Evolutionary conservation across 2,329 filamentous ascomycete genomes (phyloP).

Genomic region (Fusarium palustre): DNA sequence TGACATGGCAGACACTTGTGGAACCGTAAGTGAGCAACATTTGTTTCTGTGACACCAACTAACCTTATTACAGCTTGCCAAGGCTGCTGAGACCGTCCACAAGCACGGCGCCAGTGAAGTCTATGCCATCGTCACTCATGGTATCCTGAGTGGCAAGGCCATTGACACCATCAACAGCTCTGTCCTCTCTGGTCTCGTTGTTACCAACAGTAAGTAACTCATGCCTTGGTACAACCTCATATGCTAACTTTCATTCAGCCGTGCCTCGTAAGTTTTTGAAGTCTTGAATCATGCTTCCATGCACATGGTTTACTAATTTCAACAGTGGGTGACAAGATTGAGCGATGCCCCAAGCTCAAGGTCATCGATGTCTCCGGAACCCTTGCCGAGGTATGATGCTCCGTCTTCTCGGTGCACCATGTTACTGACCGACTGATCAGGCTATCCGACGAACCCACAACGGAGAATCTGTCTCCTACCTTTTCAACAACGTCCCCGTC

Average conservation of each 20-base stretch:
- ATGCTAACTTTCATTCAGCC: conserved; percentile 49
- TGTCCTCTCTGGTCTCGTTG: conserved; percentile 80
- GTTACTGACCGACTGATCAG: conserved; percentile 49
- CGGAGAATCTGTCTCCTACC: conserved; percentile 72
- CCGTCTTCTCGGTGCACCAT: not conserved
- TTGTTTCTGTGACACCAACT: conserved; percentile 2
- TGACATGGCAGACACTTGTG: conserved; percentile 97
- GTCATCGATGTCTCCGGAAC: conserved; percentile 94
- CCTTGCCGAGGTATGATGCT: conserved; percentile 65
- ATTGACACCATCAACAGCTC: conserved; percentile 88
- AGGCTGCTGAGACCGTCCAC: conserved; percentile 90
- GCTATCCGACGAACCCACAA: conserved; percentile 77
- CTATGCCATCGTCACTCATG: conserved; percentile 95
- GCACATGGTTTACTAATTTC: conserved; percentile 13
- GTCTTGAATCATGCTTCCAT: not conserved
- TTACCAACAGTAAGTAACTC: conserved; percentile 79
- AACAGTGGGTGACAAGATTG: conserved; percentile 78
- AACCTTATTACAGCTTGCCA: conserved; percentile 61
- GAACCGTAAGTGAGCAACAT: conserved; percentile 64
- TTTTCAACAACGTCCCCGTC: conserved; percentile 74
- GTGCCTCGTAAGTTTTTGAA: conserved; percentile 49
- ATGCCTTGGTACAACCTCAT: not conserved
- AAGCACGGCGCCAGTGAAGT: conserved; percentile 88
- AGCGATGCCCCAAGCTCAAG: conserved; percentile 81
- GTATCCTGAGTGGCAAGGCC: conserved; percentile 88